Conservation (phyloP, 352 stramenopile species). For the Globisporangium heterothallicum region DNA sequence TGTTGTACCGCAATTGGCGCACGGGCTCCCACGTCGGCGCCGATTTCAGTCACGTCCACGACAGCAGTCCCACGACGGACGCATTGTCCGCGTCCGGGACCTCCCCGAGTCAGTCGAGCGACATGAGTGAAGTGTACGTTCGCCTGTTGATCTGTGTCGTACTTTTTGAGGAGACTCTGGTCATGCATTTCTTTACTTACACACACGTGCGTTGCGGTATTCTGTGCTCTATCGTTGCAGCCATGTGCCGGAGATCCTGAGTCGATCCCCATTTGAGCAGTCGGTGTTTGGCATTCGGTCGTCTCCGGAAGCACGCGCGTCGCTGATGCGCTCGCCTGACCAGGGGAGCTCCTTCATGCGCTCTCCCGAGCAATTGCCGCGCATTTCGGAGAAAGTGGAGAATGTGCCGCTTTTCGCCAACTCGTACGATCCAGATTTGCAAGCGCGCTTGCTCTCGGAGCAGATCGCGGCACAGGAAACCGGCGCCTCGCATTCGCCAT, state of each 20-base stretch:
- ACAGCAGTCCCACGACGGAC: background rate
- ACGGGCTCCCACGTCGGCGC: constrained; percentile 46
- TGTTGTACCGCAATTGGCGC: constrained; percentile 80
- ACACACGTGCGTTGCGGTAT: background rate
- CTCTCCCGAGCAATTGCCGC: constrained; percentile 48
- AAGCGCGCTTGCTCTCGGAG: constrained; percentile 58
- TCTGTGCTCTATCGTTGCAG: constrained; percentile 9
- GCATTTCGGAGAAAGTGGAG: constrained; percentile 66
- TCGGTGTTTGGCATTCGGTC: constrained; percentile 17
- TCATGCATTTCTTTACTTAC: too few species aligned
- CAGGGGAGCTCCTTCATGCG: constrained; percentile 19
- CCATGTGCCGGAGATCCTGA: constrained; percentile 40
- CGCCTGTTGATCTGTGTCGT: background rate
- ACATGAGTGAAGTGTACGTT: constrained; percentile 66
- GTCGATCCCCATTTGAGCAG: constrained; percentile 58
- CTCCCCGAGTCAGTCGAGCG: background rate
- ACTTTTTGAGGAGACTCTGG: background rate
- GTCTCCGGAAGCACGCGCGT: constrained; percentile 6
- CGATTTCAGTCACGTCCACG: constrained; percentile 16
- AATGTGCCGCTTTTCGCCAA: constrained; percentile 53
- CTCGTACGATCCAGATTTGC: constrained; percentile 44
- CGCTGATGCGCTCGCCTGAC: constrained; percentile 26
- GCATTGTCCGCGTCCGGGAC: background rate
- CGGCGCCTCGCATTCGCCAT: constrained; percentile 7
- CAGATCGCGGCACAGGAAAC: constrained; percentile 41